A percentile compares a stretch with the other conserved stretches of the same genome.
phyloP scores from a whole-genome alignment of 768 basidiomycete species.

The Leccinum disarticulatum region DNA sequence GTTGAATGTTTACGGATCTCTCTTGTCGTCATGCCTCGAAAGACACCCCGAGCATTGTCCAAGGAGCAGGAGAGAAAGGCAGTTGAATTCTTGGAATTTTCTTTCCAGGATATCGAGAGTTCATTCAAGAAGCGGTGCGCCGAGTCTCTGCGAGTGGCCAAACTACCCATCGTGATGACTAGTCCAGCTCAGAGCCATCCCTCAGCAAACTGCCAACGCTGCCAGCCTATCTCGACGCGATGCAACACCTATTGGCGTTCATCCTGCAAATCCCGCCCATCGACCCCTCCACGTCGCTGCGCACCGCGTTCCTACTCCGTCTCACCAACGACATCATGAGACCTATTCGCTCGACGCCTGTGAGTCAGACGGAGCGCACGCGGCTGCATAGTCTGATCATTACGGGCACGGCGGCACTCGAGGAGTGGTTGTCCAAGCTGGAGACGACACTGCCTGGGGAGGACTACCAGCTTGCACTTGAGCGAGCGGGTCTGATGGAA shows the following conservation, averaged over 20 bases:
- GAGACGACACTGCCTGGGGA: no score
- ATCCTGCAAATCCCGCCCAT: slow-evolving; percentile 54
- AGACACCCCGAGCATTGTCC: slow-evolving; percentile 38
- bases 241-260: slow-evolving; percentile 55
- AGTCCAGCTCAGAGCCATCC: slow-evolving; percentile 28
- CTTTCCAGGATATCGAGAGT: slow-evolving; percentile 63
- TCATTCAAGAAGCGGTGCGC: slow-evolving; percentile 75
- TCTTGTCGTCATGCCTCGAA: neutral
- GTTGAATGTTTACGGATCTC: neutral
- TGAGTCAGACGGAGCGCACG: no score
- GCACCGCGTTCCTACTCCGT: no score
- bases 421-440: no score
- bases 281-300: no score
- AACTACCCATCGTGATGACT: neutral
- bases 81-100: slow-evolving; percentile 62
- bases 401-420: no score
- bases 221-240: slow-evolving; percentile 55
- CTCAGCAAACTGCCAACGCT: slow-evolving; percentile 58
- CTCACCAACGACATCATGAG: no score
- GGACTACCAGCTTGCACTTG: no score
- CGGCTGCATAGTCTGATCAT: no score
- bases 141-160: neutral
- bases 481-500: no score
- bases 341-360: no score
- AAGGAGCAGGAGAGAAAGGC: slow-evolving; percentile 62